Conservation (phyloP, 192 early-diverging fungal genomes). For the Coemansia sp. region DNA sequence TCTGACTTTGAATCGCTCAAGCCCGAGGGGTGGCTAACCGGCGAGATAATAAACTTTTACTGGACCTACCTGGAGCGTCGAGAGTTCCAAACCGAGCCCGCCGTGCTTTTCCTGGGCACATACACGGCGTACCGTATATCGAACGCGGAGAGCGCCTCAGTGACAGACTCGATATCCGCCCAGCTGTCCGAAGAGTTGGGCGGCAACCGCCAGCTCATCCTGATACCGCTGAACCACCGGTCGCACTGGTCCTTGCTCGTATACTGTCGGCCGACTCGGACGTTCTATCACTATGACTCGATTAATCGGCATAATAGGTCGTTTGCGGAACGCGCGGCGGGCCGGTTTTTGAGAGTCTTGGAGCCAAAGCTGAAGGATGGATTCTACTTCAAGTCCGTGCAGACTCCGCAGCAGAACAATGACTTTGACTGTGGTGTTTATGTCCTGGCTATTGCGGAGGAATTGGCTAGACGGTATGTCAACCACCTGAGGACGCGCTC, state of each 20-base stretch:
- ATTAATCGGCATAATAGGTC: conserved; percentile 46
- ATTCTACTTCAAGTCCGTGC: conserved; percentile 58
- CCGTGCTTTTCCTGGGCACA: conserved; percentile 50
- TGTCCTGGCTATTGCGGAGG: conserved; percentile 53
- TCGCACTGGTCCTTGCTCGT: conserved; percentile 56
- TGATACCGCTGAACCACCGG: conserved; percentile 54
- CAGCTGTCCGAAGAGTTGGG: conserved; percentile 44
- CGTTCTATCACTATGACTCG: conserved; percentile 58
- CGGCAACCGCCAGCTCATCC: conserved; percentile 33
- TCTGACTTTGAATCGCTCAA: conserved; percentile 53
- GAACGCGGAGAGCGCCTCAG: conserved; percentile 44
- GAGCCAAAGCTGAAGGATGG: conserved; percentile 43
- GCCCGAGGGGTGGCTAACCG: conserved; percentile 55
- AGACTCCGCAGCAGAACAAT: conserved; percentile 59
- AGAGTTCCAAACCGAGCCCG: conserved; percentile 40
- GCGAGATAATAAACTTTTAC: conserved; percentile 59
- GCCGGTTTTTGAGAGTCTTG: conserved; percentile 44
- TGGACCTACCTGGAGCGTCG: conserved; percentile 53
- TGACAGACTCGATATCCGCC: conserved; percentile 44
- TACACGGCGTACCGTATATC: conserved; percentile 57
- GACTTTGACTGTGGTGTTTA: conserved; percentile 56
- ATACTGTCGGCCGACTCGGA: conserved; percentile 53
- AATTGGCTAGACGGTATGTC: conserved; percentile 49
- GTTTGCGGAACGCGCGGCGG: conserved; percentile 55
- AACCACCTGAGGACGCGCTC: conserved; percentile 24